Evolutionary conservation across 2,329 filamentous ascomycete species (phyloP), one percentile per base, ranked within the genome.

Genomic region (Calonectria pteridis): DNA sequence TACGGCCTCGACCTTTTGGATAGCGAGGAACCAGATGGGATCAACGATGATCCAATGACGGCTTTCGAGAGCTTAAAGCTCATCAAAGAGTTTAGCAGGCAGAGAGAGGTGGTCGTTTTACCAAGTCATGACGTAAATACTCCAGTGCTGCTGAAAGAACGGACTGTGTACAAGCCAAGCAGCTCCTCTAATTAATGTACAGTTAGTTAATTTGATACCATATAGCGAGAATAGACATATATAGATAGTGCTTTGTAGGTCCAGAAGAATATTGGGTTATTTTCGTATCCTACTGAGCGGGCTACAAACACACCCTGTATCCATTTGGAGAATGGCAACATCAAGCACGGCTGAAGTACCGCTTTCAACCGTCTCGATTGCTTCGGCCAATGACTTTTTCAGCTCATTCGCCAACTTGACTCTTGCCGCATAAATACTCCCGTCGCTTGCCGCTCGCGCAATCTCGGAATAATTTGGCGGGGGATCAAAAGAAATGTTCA

Each of bases 401-500:
- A 74, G 29, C 33, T 73, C 50, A 14, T 68, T 16, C 2, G 64
- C 74, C 29, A 55, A 35, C 23, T 51, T 53, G 2, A 73, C 67
- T n/a, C 33, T 72, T n/a, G 62, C 35, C 14, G 69, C 69, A 50
- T 62, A 59, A 9, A 76, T 51, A 9, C 67, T 55, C 9, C 74
- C 72, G 23, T 68, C 69, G 7, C 62, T 87, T 0, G 90, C 89
- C 0, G 90, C 90, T 82, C 89, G 89, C 14, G 89, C 90, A 66
- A 92, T 90, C 53, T 89, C 89, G 3, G 88, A 82, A 78, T 90
- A 91, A 80, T 91, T 88, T 0, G 90, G 90, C 6, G 85, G 83
- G 0, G 90, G 90, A 33, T 86, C 84, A 75, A 92, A 91, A 5
- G 88, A 89, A 74, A 91, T 91, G 77, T 91, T 91, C 75, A 91